Evolutionary conservation across 2,329 filamentous ascomycete genomes (phyloP).

Genomic region (Calonectria leucothoes): DNA sequence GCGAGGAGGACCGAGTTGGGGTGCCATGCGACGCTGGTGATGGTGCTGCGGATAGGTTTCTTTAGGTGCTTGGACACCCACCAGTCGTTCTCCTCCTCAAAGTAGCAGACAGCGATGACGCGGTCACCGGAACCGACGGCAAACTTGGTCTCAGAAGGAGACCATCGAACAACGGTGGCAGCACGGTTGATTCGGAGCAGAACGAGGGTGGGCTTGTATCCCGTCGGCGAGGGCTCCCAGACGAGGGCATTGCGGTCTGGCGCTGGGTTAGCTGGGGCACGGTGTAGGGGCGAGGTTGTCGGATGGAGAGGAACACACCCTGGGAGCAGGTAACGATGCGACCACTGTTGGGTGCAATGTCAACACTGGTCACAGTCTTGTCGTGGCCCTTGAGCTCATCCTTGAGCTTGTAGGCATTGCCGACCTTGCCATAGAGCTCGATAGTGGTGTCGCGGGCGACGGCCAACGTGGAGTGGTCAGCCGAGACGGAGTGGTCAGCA

Average conservation of each 20-base stretch:
- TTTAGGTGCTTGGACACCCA: conserved; percentile 99
- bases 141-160: conserved; percentile 96
- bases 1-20: conserved; percentile 96
- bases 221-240: conserved; percentile 92
- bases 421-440: conserved; percentile 84
- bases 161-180: conserved; percentile 97
- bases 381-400: conserved; percentile 97
- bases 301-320: conserved; percentile 62
- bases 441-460: conserved; percentile 91
- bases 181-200: conserved; percentile 97
- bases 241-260: conserved; percentile 96
- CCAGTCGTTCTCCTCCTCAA: conserved; percentile 99
- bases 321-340: conserved; percentile 98
- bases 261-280: conserved; percentile 16
- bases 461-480: conserved; percentile 87
- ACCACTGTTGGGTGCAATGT: conserved; percentile 90
- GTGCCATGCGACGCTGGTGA: conserved; percentile 96
- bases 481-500: conserved; percentile 97
- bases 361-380: conserved; percentile 95
- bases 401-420: conserved; percentile 82
- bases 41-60: conserved; percentile 97
- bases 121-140: conserved; percentile 96
- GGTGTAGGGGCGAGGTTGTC: not conserved
- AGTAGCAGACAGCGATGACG: conserved; percentile 97
- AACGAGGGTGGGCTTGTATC: conserved; percentile 97